These are phyloP conservation scores for Prunus padus DNA, from an alignment of 306 rosid genomes.

Conservation along the genomic window DNA sequence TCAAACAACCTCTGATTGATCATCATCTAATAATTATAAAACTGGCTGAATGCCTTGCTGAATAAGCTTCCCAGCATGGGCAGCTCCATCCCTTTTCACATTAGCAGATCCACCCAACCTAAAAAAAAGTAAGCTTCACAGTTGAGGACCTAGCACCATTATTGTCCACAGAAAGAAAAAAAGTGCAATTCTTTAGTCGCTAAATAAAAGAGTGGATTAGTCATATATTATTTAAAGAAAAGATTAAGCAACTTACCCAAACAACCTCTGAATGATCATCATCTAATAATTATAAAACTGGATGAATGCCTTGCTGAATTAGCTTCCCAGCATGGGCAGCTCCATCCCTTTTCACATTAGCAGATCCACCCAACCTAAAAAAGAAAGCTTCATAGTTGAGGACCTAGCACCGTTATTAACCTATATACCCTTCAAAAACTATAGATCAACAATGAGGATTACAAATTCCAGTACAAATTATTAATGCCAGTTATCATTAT, in stretches of 20 bases:
- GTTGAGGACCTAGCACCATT: not conserved
- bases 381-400: too few species aligned
- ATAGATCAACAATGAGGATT: not conserved
- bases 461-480: not conserved
- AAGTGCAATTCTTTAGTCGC: not conserved
- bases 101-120: constrained; percentile 67
- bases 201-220: not conserved
- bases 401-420: not conserved
- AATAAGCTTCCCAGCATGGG: constrained; percentile 61
- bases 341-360: constrained; percentile 65
- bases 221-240: too few species aligned
- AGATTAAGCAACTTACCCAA: constrained; percentile 52
- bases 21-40: constrained; percentile 66
- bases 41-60: constrained; percentile 77
- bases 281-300: constrained; percentile 64
- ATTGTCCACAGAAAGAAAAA: not conserved
- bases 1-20: constrained; percentile 61
- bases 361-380: constrained; percentile 64
- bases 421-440: not conserved
- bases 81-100: constrained; percentile 67
- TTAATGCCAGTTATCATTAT: not conserved
- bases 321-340: constrained; percentile 61
- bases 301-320: constrained; percentile 73
- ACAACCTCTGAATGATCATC: constrained; percentile 65
- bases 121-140: not conserved